These are phyloP conservation scores for Mucor mucedo DNA, from an alignment of 371 early-diverging fungal genomes.

Conservation along the genomic window DNA sequence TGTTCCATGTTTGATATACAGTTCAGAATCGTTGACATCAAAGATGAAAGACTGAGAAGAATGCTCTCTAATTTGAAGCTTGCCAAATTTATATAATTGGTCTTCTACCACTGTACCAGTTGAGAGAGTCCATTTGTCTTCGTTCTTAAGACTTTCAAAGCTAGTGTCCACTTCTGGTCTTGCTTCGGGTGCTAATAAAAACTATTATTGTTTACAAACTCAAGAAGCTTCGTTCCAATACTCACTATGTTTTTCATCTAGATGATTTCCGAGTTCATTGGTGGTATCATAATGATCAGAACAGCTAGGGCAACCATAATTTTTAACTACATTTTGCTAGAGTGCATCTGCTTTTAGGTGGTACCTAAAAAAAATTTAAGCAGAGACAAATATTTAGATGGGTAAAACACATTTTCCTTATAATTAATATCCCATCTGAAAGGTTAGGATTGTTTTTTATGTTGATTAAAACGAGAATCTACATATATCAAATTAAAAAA, in stretches of 20 bases:
- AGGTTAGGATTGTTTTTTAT: too few relatives aligned
- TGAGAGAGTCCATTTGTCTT: constrained; percentile 20
- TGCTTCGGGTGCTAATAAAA: constrained; percentile 21
- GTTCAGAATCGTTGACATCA: constrained; percentile 27
- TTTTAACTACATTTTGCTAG: too few relatives aligned
- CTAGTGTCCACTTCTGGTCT: constrained; percentile 15
- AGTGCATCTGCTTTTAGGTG: too few relatives aligned
- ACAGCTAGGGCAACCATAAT: constrained; percentile 25
- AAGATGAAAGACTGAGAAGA: constrained; percentile 31
- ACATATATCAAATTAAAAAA: too few relatives aligned
- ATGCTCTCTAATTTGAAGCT: constrained; percentile 26
- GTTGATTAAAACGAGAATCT: too few relatives aligned
- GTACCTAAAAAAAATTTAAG: too few relatives aligned
- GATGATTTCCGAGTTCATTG: constrained; percentile 21
- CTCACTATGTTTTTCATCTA: constrained; percentile 20
- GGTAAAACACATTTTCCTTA: too few relatives aligned
- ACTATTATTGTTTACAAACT: constrained; percentile 3
- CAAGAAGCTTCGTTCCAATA: constrained; percentile 20
- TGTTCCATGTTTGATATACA: constrained; percentile 25
- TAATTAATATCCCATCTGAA: too few relatives aligned
- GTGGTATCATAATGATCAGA: constrained; percentile 21
- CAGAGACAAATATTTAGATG: too few relatives aligned
- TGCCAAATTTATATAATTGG: constrained; percentile 25
- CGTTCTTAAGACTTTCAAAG: constrained; percentile 8
- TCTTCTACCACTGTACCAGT: constrained; percentile 21